phyloP scores from a whole-genome alignment of 2,329 filamentous ascomycete genomes.

The Cladosporium sp. region DNA sequence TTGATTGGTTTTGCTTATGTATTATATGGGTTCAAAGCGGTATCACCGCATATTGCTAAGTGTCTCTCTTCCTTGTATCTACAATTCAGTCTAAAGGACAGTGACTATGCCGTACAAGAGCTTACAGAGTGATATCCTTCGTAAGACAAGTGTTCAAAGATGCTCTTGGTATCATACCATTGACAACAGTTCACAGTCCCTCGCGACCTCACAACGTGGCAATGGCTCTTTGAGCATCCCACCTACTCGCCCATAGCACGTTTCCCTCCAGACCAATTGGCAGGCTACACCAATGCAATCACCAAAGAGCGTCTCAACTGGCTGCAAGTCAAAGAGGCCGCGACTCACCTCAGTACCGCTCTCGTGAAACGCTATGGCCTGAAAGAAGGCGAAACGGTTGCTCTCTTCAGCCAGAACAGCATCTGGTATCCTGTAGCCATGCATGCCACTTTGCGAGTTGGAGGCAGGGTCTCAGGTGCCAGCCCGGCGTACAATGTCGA shows the following conservation, averaged over 20 bases:
- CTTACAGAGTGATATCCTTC: constrained; percentile 21
- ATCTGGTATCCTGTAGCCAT: constrained; percentile 65
- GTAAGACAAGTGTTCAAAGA: constrained; percentile 2
- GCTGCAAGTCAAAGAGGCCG: constrained; percentile 53
- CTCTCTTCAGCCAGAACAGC: constrained; percentile 60
- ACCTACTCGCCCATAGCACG: constrained; percentile 47
- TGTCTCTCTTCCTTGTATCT: not conserved
- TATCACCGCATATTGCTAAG: not conserved
- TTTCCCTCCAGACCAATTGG: constrained; percentile 37
- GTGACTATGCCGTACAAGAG: constrained; percentile 22
- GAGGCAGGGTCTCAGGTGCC: constrained; percentile 57
- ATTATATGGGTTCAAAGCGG: not conserved
- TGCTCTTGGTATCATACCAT: not conserved
- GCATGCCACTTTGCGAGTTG: constrained; percentile 51
- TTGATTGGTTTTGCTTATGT: not conserved
- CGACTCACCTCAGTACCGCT: constrained; percentile 58
- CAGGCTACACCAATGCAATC: constrained; percentile 54
- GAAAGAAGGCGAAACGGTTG: constrained; percentile 52
- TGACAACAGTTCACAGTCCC: constrained; percentile 42
- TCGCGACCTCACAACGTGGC: constrained; percentile 53
- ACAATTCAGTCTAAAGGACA: not conserved
- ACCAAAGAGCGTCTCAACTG: constrained; percentile 58
- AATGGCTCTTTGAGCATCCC: constrained; percentile 57
- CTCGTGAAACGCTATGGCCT: constrained; percentile 55
- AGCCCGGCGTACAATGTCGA: constrained; percentile 63